These are phyloP conservation scores for Davidsoniella neocaledoniae DNA, from an alignment of 2,329 filamentous ascomycete genomes.

Conservation along the genomic window DNA sequence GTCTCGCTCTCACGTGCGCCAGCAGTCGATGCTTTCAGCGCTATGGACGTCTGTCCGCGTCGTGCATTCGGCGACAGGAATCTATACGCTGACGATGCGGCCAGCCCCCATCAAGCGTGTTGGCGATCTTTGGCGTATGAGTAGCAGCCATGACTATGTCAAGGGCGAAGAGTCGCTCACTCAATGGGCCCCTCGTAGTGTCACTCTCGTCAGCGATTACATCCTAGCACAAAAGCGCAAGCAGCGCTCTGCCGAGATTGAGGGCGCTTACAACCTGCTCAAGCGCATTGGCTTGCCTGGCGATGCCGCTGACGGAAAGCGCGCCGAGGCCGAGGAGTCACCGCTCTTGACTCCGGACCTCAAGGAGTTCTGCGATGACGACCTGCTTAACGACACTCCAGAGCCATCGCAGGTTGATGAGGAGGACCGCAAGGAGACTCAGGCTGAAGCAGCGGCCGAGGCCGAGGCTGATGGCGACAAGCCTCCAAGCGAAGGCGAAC, in stretches of 20 bases:
- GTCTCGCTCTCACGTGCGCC: slow-evolving; percentile 67
- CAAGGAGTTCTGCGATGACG: slow-evolving; percentile 26
- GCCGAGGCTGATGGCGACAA: slow-evolving; percentile 13
- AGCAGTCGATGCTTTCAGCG: slow-evolving; percentile 71
- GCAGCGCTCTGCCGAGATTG: slow-evolving; percentile 61
- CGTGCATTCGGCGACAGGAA: slow-evolving; percentile 69
- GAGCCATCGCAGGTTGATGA: slow-evolving; percentile 31
- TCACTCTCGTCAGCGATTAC: slow-evolving; percentile 81
- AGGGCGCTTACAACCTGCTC: slow-evolving; percentile 52
- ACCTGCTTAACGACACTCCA: slow-evolving; percentile 40
- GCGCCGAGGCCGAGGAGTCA: slow-evolving; percentile 16
- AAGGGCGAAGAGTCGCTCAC: slow-evolving; percentile 82
- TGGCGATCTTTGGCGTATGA: slow-evolving; percentile 91
- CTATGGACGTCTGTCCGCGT: slow-evolving; percentile 75
- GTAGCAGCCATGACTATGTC: slow-evolving; percentile 85
- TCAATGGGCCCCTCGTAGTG: slow-evolving; percentile 75
- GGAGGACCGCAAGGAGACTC: slow-evolving; percentile 15
- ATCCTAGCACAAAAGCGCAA: slow-evolving; percentile 59
- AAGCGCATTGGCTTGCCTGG: slow-evolving; percentile 32
- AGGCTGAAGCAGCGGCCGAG: slow-evolving; percentile 16
- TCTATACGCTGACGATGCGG: slow-evolving; percentile 74
- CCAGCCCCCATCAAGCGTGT: slow-evolving; percentile 82
- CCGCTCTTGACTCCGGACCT: slow-evolving; percentile 17
- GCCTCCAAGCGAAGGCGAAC: neutral
- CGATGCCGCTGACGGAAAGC: slow-evolving; percentile 17